A percentile compares a stretch with the other conserved stretches of the same genome.
Conservation (phyloP, 805 yeast species). For the Candida odintsovae region DNA sequence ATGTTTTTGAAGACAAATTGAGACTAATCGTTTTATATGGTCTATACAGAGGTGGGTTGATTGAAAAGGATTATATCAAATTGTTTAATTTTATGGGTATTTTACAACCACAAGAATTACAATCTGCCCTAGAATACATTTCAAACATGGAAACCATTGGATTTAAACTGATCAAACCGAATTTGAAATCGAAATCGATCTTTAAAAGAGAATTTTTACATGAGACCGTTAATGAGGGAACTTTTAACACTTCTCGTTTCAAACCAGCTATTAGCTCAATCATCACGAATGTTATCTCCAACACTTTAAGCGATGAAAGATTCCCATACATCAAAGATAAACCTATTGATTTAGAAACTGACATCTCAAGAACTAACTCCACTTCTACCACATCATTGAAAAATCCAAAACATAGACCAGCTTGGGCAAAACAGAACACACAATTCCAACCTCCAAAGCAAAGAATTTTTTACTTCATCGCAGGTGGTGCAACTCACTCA, state of each 20-base stretch:
- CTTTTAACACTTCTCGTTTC: constrained; percentile 63
- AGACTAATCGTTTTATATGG: constrained; percentile 73
- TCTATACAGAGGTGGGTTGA: constrained; percentile 74
- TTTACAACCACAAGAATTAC: constrained; percentile 33
- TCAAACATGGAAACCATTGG: constrained; percentile 55
- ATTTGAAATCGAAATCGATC: constrained; percentile 33
- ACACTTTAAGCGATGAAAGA: constrained; percentile 47
- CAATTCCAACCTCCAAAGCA: constrained; percentile 43
- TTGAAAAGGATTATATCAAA: constrained; percentile 67
- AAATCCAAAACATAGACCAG: constrained; percentile 66
- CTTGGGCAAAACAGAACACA: constrained; percentile 56
- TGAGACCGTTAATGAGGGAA: constrained; percentile 36
- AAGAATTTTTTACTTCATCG: constrained; percentile 69
- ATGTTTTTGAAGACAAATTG: constrained; percentile 60
- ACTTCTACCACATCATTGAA: constrained; percentile 49
- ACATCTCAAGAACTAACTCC: constrained; percentile 25
- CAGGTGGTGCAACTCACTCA: constrained; percentile 86
- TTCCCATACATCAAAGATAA: constrained; percentile 77
- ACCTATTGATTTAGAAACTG: constrained; percentile 45
- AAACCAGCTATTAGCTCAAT: constrained; percentile 64
- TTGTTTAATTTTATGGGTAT: constrained; percentile 50
- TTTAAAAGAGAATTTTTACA: constrained; percentile 49
- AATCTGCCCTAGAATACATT: constrained; percentile 47
- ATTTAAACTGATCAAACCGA: constrained; percentile 42
- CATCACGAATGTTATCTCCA: constrained; percentile 43